Evolutionary conservation across 148 eudicot species (phyloP), one percentile per base, ranked within the genome.

Genomic region (Rhododendron vialii): DNA sequence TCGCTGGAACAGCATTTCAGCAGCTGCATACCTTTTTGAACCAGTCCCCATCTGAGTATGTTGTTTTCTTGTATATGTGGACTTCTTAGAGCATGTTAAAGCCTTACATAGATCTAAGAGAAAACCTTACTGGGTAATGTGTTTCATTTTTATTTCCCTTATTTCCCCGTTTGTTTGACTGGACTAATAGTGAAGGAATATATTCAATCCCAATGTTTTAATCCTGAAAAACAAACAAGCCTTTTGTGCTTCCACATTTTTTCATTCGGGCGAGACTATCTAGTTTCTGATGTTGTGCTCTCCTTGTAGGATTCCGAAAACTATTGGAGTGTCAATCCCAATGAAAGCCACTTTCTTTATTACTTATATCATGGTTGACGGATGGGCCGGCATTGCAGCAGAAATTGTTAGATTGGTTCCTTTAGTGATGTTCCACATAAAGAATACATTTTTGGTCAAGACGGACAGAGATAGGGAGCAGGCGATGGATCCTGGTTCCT

Each of bases 291-390:
- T 33, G 2, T 86, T 83, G 14, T 84, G 57, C 43, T 82, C 33
- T 41, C 55, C 81, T 85, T 89, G 87, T 90, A 92, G 94, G 88
- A 91, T 92, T 35, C 94, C 94, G 28, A 90, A 82, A 91, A 92
- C 92, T 35, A 67, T 92, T 14, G 93, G 94, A 18, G 89, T 92
- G 79, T 87, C 94, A 45, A 89, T 92, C 36, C 94, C 94, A 26
- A 86, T 91, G 92, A 92, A 92, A 87, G 94, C 94, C 76, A 92
- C 94, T 69, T 92, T 92, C 85, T 92, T 92, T 61, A 92, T 91
- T 61, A 85, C 94, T 12, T 92, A 90, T 69, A 89, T 92, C 35
- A 91, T 92, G 94, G 94, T 92, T 48, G 94, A 92, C 85, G 94
- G 94, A 82, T 92, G 94, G 94, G 88, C 94, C 38, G 92, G 94